These are phyloP conservation scores for Leishmania gerbilli DNA, from an alignment of 208 protist genomes.

Conservation along the genomic window DNA sequence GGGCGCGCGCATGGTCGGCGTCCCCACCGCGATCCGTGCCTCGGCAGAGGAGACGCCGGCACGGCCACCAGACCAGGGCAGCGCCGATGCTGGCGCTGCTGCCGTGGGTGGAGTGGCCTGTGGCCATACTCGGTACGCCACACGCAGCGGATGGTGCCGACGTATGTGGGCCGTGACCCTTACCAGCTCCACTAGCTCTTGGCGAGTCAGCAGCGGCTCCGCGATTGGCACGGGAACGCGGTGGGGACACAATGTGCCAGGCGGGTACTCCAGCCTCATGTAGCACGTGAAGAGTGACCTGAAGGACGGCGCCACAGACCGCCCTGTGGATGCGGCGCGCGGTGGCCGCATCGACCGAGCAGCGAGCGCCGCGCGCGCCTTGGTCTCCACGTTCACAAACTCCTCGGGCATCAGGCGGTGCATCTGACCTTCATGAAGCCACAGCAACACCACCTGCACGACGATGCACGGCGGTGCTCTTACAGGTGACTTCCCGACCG, in stretches of 20 bases:
- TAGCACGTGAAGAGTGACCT: constrained; percentile 17
- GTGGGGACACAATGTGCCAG: constrained; percentile 17
- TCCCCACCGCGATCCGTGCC: neutral
- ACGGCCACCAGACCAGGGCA: neutral
- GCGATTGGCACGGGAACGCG: constrained; percentile 23
- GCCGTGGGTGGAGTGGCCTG: neutral
- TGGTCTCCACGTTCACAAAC: constrained; percentile 4
- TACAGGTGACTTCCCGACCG: neutral
- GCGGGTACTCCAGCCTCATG: constrained; percentile 28
- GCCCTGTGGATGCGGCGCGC: neutral
- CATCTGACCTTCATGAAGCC: constrained; percentile 15
- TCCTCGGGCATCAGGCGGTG: constrained; percentile 13
- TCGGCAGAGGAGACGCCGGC: constrained; percentile 1
- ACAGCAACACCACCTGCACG: constrained; percentile 23
- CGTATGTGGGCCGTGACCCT: constrained; percentile 25
- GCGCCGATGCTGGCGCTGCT: neutral
- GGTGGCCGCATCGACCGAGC: neutral
- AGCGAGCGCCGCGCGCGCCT: neutral
- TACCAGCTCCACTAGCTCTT: constrained; percentile 44
- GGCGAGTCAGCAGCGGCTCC: constrained; percentile 34
- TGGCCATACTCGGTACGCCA: constrained; percentile 47
- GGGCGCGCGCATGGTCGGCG: constrained; percentile 16
- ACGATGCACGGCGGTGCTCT: constrained; percentile 1
- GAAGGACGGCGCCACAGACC: neutral
- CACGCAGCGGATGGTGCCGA: constrained; percentile 29